Conservation (phyloP, 169 alveolate genomes). For the Prorocentrum cordatum region DNA sequence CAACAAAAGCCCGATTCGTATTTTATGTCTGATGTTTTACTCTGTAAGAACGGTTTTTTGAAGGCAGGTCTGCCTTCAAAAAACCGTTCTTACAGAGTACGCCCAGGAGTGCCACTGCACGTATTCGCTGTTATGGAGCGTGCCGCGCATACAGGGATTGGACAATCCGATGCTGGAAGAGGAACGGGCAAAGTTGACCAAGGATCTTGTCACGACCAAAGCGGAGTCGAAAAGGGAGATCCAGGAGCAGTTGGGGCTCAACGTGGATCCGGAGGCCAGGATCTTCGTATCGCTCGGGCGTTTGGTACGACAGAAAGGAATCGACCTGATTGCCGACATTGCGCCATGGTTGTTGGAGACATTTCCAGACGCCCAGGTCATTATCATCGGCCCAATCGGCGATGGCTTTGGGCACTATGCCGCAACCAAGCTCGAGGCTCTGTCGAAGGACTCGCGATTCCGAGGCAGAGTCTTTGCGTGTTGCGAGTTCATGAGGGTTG, state of each 20-base stretch:
- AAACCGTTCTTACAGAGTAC: too few relatives aligned
- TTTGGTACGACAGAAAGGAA: too few relatives aligned
- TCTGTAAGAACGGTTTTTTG: too few relatives aligned
- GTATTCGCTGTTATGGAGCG: slow-evolving; percentile 19
- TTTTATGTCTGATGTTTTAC: too few relatives aligned
- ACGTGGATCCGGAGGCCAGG: too few relatives aligned
- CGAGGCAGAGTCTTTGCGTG: too few relatives aligned
- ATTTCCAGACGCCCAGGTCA: not conserved
- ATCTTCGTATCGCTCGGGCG: too few relatives aligned
- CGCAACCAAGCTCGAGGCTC: not conserved
- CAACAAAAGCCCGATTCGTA: too few relatives aligned
- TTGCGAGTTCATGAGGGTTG: too few relatives aligned
- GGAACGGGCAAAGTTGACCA: not conserved
- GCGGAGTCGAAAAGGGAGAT: not conserved
- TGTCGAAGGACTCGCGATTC: too few relatives aligned
- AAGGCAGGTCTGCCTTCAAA: too few relatives aligned
- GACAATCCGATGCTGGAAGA: slow-evolving; percentile 66
- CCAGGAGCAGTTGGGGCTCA: slow-evolving; percentile 3
- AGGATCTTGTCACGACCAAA: not conserved
- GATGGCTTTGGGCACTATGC: slow-evolving; percentile 65
- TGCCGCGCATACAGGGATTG: not conserved
- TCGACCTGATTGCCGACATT: too few relatives aligned
- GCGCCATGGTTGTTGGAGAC: slow-evolving; percentile 10
- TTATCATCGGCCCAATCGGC: slow-evolving; percentile 50
- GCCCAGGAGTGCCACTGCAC: slow-evolving; percentile 19